A percentile compares a stretch with the other conserved stretches of the same genome.
These are phyloP conservation scores for Hordeum pubiflorum DNA, from an alignment of 202 grass and related monocot species.

Conservation along the genomic window DNA sequence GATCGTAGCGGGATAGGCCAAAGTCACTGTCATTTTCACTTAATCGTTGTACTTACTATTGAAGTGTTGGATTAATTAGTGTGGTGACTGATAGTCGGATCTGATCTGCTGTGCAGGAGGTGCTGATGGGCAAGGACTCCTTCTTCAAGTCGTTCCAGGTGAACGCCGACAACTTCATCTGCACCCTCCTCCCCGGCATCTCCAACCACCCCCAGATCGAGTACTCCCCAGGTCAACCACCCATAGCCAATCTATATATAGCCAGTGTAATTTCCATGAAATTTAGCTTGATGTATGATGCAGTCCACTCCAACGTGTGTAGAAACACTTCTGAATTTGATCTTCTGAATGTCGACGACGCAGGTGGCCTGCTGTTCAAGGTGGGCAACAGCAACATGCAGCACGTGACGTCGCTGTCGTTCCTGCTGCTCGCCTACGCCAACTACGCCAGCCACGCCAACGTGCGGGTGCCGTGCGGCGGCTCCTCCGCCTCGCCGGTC, in stretches of 20 bases:
- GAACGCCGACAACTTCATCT: constrained; percentile 95
- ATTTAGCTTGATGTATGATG: no score
- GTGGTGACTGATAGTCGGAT: background rate
- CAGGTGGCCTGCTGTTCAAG: constrained; percentile 68
- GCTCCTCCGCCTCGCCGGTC: constrained; percentile 35
- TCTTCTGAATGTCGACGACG: background rate
- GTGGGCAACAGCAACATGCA: constrained; percentile 90
- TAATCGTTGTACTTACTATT: no score
- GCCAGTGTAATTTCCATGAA: background rate
- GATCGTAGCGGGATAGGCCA: background rate
- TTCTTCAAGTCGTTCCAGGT: constrained; percentile 68
- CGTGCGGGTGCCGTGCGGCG: constrained; percentile 55
- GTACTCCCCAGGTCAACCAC: constrained; percentile 49
- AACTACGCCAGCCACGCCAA: constrained; percentile 83
- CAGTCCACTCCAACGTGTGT: no score
- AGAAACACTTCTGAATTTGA: background rate
- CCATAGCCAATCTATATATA: no score
- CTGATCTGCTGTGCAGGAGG: constrained; percentile 33
- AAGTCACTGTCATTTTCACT: background rate
- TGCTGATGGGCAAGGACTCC: constrained; percentile 84
- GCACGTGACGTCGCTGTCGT: constrained; percentile 89
- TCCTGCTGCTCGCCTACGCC: constrained; percentile 83
- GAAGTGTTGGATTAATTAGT: background rate
- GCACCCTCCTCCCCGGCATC: constrained; percentile 76
- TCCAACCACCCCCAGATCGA: constrained; percentile 76